phyloP scores from a whole-genome alignment of 75 land plant genomes.

The Pinus tabuliformis region DNA sequence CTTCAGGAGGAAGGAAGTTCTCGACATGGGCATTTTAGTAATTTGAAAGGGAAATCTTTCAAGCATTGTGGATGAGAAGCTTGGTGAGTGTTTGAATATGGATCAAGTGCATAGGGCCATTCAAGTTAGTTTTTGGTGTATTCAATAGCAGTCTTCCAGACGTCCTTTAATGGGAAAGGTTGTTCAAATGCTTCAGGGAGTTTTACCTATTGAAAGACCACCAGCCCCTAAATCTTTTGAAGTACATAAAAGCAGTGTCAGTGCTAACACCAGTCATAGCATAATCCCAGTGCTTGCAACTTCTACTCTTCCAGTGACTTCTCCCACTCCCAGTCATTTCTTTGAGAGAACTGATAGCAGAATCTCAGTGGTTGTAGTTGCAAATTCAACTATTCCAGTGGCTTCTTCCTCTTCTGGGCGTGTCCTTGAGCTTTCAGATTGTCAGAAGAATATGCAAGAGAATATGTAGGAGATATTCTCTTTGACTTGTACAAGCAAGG shows the following conservation, averaged over 20 bases:
- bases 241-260: constrained; percentile 22
- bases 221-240: constrained; percentile 50
- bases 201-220: constrained; percentile 46
- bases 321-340: constrained; percentile 44
- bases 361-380: constrained; percentile 1
- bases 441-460: constrained; percentile 1
- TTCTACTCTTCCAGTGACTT: constrained; percentile 34
- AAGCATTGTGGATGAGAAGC: background rate
- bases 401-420: background rate
- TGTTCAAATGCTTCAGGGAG: constrained; percentile 80
- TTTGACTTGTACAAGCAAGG: background rate
- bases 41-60: background rate
- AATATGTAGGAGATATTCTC: background rate
- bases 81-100: constrained; percentile 19
- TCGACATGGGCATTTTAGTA: constrained; percentile 1
- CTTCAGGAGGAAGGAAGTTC: background rate
- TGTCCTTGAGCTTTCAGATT: background rate
- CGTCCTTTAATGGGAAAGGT: constrained; percentile 79
- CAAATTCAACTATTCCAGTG: background rate
- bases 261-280: constrained; percentile 30
- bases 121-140: constrained; percentile 76
- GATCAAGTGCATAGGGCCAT: constrained; percentile 48
- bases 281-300: constrained; percentile 23
- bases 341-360: background rate
- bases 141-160: constrained; percentile 66